Evolutionary conservation across 441 rosid genomes (phyloP).

Genomic region (Viola pubescens): DNA sequence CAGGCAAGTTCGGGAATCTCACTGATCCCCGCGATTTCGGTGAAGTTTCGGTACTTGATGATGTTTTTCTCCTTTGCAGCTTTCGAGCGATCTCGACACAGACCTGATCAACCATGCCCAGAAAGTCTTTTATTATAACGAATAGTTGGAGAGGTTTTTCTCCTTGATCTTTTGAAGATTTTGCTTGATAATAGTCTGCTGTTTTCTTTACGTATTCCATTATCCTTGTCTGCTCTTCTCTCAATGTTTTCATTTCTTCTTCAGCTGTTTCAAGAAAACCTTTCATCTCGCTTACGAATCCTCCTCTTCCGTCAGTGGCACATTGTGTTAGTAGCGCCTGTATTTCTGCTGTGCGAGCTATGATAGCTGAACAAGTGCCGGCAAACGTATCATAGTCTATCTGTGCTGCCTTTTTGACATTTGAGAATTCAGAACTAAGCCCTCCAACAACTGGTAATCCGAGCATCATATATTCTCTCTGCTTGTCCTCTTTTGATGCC

Average conservation of each 20-base stretch:
- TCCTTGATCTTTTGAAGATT: slow-evolving; percentile 46
- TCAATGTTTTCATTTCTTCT: slow-evolving; percentile 40
- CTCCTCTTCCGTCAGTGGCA: slow-evolving; percentile 31
- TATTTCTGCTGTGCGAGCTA: slow-evolving; percentile 39
- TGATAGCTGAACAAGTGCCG: slow-evolving; percentile 42
- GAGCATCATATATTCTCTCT: slow-evolving; percentile 55
- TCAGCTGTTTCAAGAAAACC: slow-evolving; percentile 52
- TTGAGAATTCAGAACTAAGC: slow-evolving; percentile 57
- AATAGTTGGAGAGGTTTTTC: slow-evolving; percentile 53
- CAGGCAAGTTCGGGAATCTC: slow-evolving; percentile 70
- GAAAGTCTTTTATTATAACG: slow-evolving; percentile 65
- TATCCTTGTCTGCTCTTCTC: slow-evolving; percentile 45
- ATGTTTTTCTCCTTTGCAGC: slow-evolving; percentile 39
- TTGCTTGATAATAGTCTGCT: slow-evolving; percentile 73
- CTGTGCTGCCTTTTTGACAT: slow-evolving; percentile 69
- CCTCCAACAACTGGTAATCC: slow-evolving; percentile 87
- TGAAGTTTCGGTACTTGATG: slow-evolving; percentile 25
- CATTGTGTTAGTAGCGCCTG: slow-evolving; percentile 29
- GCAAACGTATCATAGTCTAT: slow-evolving; percentile 47
- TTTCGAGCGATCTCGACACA: slow-evolving; percentile 66
- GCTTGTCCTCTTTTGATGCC: slow-evolving; percentile 38
- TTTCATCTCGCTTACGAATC: slow-evolving; percentile 53
- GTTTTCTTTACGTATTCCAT: slow-evolving; percentile 62
- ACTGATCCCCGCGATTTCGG: slow-evolving; percentile 29
- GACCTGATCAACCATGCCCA: slow-evolving; percentile 68